A percentile compares a stretch with the other conserved stretches of the same genome.
Conservation (phyloP, 2,329 filamentous ascomycete species). For the Plenodomus tracheiphilus region DNA sequence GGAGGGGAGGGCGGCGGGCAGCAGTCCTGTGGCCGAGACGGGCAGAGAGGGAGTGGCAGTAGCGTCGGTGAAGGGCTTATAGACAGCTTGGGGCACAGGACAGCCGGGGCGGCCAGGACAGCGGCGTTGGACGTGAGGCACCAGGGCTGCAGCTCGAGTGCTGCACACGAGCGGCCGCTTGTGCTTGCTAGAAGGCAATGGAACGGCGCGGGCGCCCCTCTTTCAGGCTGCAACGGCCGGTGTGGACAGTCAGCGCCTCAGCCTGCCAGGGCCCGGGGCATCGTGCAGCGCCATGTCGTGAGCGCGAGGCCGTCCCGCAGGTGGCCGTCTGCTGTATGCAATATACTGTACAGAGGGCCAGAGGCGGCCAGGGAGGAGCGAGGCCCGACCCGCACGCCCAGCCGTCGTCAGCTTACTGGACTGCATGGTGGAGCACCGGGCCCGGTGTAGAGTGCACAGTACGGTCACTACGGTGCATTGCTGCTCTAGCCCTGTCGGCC, state of each 20-base stretch:
- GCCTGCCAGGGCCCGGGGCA: conserved; percentile 6
- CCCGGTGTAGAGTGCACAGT: too few relatives aligned
- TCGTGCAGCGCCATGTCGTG: background rate
- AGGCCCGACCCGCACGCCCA: too few relatives aligned
- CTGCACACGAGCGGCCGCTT: conserved; percentile 6
- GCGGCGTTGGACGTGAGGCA: conserved; percentile 6
- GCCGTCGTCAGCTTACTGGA: too few relatives aligned
- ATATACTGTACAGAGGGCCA: too few relatives aligned
- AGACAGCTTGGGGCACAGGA: too few relatives aligned
- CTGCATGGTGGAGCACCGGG: too few relatives aligned
- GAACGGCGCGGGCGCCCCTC: conserved; percentile 27
- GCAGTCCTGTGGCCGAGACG: conserved; percentile 12
- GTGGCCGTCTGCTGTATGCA: too few relatives aligned
- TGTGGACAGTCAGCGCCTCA: conserved; percentile 1
- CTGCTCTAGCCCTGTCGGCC: too few relatives aligned
- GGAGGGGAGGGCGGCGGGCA: conserved; percentile 4
- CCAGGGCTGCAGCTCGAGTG: conserved; percentile 2
- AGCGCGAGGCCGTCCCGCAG: background rate
- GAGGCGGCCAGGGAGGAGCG: too few relatives aligned
- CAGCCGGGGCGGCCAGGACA: too few relatives aligned
- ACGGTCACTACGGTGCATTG: too few relatives aligned
- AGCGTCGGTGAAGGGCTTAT: conserved; percentile 11
- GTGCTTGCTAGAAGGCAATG: conserved; percentile 31
- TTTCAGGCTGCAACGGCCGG: conserved; percentile 16
- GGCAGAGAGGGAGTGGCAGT: conserved; percentile 20